These are phyloP conservation scores for Thermothielavioides terrestris DNA, from an alignment of 495 filamentous ascomycete genomes.

Conservation along the genomic window DNA sequence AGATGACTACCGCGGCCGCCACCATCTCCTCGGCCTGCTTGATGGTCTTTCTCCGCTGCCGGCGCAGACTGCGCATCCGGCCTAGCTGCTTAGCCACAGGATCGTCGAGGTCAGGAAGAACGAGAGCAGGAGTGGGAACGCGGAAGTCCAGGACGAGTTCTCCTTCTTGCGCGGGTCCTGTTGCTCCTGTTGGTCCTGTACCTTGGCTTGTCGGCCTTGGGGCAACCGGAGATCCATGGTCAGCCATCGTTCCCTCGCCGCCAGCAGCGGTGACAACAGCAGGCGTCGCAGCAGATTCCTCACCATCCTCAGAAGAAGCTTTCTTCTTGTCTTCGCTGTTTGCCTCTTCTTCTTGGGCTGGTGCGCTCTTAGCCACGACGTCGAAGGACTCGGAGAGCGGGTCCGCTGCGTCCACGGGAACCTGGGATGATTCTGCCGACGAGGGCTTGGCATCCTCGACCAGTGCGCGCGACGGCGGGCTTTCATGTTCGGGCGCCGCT, in stretches of 20 bases:
- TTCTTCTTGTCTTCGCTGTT: constrained; percentile 15
- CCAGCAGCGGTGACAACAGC: constrained; percentile 14
- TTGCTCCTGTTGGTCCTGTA: too few relatives aligned
- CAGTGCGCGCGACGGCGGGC: background rate
- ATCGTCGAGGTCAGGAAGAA: constrained; percentile 37
- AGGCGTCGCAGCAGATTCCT: constrained; percentile 24
- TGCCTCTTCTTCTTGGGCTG: constrained; percentile 25
- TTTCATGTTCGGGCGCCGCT: background rate
- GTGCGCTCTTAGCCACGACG: constrained; percentile 24
- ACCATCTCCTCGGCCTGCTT: constrained; percentile 38
- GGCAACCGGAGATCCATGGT: constrained; percentile 21
- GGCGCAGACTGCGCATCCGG: constrained; percentile 31
- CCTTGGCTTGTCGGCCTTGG: constrained; percentile 19
- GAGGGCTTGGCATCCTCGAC: constrained; percentile 4
- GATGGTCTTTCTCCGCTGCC: constrained; percentile 31
- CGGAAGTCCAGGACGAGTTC: constrained; percentile 29
- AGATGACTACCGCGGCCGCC: constrained; percentile 40
- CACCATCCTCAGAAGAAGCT: constrained; percentile 27
- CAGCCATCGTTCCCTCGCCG: constrained; percentile 31
- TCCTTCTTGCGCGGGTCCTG: constrained; percentile 12
- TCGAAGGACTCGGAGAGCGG: constrained; percentile 34
- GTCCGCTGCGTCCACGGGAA: constrained; percentile 18
- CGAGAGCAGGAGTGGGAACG: constrained; percentile 34
- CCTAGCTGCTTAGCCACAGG: constrained; percentile 31
- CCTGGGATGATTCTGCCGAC: constrained; percentile 22